These are phyloP conservation scores for Tetracladium setigerum DNA, from an alignment of 495 filamentous ascomycete genomes.

Conservation along the genomic window DNA sequence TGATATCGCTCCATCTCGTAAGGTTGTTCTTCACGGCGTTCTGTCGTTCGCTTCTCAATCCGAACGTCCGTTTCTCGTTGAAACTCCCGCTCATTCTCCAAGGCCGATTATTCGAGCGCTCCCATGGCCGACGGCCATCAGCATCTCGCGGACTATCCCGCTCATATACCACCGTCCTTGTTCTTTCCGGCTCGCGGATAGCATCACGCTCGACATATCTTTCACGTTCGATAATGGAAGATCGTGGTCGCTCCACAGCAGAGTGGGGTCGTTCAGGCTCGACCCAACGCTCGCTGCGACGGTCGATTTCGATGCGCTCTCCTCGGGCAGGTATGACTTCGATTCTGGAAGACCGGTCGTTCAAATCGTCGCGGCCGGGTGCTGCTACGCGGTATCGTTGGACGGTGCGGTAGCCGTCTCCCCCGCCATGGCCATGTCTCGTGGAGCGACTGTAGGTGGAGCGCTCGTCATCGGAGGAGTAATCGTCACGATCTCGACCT, in stretches of 20 bases:
- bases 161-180: constrained; percentile 33
- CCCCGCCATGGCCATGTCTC: not conserved
- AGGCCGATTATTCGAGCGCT: constrained; percentile 28
- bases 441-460: constrained; percentile 10
- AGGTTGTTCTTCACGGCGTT: constrained; percentile 26
- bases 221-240: constrained; percentile 26
- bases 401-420: constrained; percentile 33
- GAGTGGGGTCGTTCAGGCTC: constrained; percentile 17
- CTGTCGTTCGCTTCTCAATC: constrained; percentile 33
- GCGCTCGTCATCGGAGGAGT: constrained; percentile 38
- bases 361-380: constrained; percentile 31
- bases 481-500: constrained; percentile 27
- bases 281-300: constrained; percentile 26
- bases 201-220: constrained; percentile 19
- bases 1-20: constrained; percentile 53
- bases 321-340: constrained; percentile 28
- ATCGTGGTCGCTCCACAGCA: constrained; percentile 23
- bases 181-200: constrained; percentile 35
- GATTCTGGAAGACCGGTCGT: constrained; percentile 34
- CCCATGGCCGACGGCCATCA: constrained; percentile 47
- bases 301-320: constrained; percentile 36
- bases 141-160: constrained; percentile 29
- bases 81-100: constrained; percentile 27
- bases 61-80: constrained; percentile 29
- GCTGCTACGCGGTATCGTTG: constrained; percentile 45